Percentiles rank a stretch among this genome's conserved stretches.
These are phyloP conservation scores for Apophysomyces elegans DNA, from an alignment of 371 early-diverging fungal genomes.

Conservation along the genomic window DNA sequence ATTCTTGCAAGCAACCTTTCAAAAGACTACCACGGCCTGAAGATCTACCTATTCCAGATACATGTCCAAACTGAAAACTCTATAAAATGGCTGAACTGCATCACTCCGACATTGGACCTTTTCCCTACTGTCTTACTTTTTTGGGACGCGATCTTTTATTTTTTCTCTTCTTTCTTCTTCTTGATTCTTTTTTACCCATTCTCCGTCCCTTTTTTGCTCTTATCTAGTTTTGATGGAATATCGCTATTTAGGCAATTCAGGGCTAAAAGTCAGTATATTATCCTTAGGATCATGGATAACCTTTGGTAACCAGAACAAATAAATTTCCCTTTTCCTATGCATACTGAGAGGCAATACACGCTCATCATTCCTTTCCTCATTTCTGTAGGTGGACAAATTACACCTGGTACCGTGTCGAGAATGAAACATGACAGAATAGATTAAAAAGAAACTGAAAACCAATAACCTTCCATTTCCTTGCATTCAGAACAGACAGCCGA, in stretches of 20 bases:
- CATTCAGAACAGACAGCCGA: constrained; percentile 57
- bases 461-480: neutral
- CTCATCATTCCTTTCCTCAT: neutral
- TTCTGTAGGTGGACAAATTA: constrained; percentile 59
- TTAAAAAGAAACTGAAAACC: neutral
- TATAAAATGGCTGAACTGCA: too few relatives aligned
- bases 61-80: constrained; percentile 19
- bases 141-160: too few relatives aligned
- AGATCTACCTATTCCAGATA: constrained; percentile 42
- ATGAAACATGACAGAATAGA: neutral
- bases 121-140: too few relatives aligned
- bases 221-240: constrained; percentile 68
- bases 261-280: constrained; percentile 73
- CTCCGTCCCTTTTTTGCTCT: neutral
- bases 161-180: neutral
- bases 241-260: constrained; percentile 79
- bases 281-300: constrained; percentile 61
- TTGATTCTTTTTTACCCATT: constrained; percentile 13
- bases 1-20: constrained; percentile 26
- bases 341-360: too few relatives aligned
- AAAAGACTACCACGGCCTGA: constrained; percentile 19
- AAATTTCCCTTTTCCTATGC: too few relatives aligned
- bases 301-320: constrained; percentile 50
- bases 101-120: too few relatives aligned
- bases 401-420: constrained; percentile 39